Conservation (phyloP, 495 filamentous ascomycete genomes). For the Pyrenula aspistea region DNA sequence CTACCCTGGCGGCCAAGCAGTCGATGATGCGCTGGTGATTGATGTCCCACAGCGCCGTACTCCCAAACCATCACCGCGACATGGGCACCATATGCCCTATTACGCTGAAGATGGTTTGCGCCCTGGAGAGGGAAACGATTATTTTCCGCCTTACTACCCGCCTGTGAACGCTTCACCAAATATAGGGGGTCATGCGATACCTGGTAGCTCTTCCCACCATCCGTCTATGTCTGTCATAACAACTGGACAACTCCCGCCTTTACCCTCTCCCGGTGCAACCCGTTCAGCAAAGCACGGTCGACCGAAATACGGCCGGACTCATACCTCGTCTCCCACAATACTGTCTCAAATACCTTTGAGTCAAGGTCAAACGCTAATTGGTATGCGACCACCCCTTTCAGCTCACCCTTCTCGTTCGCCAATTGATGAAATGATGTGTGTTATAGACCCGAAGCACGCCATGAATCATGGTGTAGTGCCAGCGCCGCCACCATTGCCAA, state of each 20-base stretch:
- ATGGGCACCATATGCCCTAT: conserved; percentile 32
- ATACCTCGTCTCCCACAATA: conserved; percentile 72
- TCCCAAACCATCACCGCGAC: conserved; percentile 67
- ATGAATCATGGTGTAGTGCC: conserved; percentile 11
- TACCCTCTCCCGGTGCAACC: conserved; percentile 70
- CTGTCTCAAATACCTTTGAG: conserved; percentile 14
- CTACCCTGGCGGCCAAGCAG: conserved; percentile 76
- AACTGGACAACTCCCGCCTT: conserved; percentile 64
- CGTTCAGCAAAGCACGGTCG: conserved; percentile 32
- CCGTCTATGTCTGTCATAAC: conserved; percentile 67
- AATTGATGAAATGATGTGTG: not conserved
- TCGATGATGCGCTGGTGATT: conserved; percentile 86
- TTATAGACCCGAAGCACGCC: conserved; percentile 7
- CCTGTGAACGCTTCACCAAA: conserved; percentile 52
- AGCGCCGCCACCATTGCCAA: conserved; percentile 41
- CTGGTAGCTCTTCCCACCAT: conserved; percentile 25
- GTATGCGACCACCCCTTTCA: not conserved
- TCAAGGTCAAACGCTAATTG: conserved; percentile 13
- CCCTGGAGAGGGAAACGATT: conserved; percentile 69
- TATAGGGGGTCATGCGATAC: not conserved
- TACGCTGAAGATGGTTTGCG: conserved; percentile 46
- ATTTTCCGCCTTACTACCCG: conserved; percentile 92
- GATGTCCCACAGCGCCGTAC: conserved; percentile 75
- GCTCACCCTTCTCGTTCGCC: not conserved
- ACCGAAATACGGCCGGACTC: conserved; percentile 53